Evolutionary conservation across 1,139 yeast genomes (phyloP).

Genomic region (Geotrichum fermentans): DNA sequence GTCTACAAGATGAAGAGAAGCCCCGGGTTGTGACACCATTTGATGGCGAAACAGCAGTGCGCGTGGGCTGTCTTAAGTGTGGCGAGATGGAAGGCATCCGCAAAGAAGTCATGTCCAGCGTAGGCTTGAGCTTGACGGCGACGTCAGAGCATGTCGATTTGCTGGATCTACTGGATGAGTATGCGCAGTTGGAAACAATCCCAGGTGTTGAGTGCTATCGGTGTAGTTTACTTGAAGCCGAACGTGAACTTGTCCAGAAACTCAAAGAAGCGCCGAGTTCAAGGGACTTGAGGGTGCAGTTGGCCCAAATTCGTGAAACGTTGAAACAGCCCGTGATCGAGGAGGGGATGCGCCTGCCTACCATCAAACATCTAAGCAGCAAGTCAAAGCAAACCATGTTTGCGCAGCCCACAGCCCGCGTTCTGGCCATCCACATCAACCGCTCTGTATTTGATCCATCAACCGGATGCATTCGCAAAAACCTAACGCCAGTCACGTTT

Average conservation of each 20-base stretch:
- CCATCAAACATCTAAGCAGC: slow-evolving; percentile 66
- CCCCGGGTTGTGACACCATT: slow-evolving; percentile 66
- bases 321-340: slow-evolving; percentile 62
- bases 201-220: slow-evolving; percentile 92
- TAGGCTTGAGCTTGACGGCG: slow-evolving; percentile 58
- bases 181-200: slow-evolving; percentile 77
- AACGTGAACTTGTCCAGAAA: slow-evolving; percentile 29
- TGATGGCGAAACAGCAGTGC: slow-evolving; percentile 79
- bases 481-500: slow-evolving; percentile 77
- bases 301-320: slow-evolving; percentile 53
- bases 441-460: slow-evolving; percentile 87
- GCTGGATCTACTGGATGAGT: slow-evolving; percentile 57
- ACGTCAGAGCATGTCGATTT: slow-evolving; percentile 42
- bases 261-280: neutral
- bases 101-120: slow-evolving; percentile 73
- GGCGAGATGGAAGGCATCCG: slow-evolving; percentile 93
- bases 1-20: neutral
- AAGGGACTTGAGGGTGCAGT: slow-evolving; percentile 35
- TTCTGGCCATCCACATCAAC: slow-evolving; percentile 79
- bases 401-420: slow-evolving; percentile 72
- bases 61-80: slow-evolving; percentile 83
- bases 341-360: slow-evolving; percentile 76
- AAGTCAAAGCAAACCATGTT: slow-evolving; percentile 79
- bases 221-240: slow-evolving; percentile 65
- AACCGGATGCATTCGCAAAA: slow-evolving; percentile 78